Evolutionary conservation across 208 protist genomes (phyloP), one percentile per base, ranked within the genome.

Genomic region (Leishmania arabica): DNA sequence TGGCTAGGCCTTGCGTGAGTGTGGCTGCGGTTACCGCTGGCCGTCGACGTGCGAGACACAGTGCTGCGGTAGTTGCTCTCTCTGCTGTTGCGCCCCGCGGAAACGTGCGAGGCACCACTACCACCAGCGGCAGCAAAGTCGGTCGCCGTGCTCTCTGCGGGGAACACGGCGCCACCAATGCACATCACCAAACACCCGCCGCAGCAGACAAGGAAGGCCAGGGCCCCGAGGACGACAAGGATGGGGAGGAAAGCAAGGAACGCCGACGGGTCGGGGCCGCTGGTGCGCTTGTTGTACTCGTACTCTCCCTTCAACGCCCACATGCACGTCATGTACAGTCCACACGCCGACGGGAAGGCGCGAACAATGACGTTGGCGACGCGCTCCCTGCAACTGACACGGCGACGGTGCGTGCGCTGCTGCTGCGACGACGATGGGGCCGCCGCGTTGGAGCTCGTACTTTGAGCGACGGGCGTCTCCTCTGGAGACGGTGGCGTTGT

Each of bases 251-350:
- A 82, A 15, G 83, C 79, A 2, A 88, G 60, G 71, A 88, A 79
- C 24, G 84, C 85, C 15, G 87, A 89, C 3, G 91, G 89, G 76
- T 92, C 77, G 13, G 82, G 68, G 24, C 84, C 85, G 40, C 31
- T 15, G 34, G 9, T 65, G 31, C 54, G 51, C 11, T 49, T 54
- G 64, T 95, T 93, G 70, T 86, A 85, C 76, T 92, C 88, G 40
- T 82, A 78, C 54, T 93, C 83, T 65, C 66, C 75, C 83, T 93
- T 92, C 3, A 80, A 73, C 15, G 91, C 88, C 83, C 87, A 88
- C 88, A 95, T 89, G 71, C 85, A 88, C 11, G 82, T 42, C 79
- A 89, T 89, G 73, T 93, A 94, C 21, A 95, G 83, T 4, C 82
- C 78, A 34, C 84, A 82, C 15, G 81, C 83, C 53, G 83, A 70